These are phyloP conservation scores for Flueggea neowawraea DNA, from an alignment of 441 rosid species.

Conservation along the genomic window DNA sequence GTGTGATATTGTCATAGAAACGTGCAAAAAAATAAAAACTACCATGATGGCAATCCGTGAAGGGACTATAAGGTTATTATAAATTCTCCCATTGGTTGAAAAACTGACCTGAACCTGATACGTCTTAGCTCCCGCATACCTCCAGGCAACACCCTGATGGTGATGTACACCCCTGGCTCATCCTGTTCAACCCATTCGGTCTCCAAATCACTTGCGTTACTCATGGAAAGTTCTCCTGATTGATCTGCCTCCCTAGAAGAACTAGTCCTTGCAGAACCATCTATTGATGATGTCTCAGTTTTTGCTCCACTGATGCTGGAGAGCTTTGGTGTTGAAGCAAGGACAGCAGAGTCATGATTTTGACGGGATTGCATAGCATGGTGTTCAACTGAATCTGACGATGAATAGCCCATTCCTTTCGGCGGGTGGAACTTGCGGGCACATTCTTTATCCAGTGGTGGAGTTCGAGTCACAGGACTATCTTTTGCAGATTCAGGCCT, in stretches of 20 bases:
- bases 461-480: slow-evolving; percentile 91
- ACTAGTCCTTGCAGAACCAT: slow-evolving; percentile 64
- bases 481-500: slow-evolving; percentile 77
- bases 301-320: slow-evolving; percentile 67
- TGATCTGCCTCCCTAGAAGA: slow-evolving; percentile 70
- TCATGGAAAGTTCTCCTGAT: slow-evolving; percentile 75
- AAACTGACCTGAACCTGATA: slow-evolving; percentile 88
- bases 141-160: slow-evolving; percentile 74
- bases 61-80: background rate
- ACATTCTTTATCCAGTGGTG: slow-evolving; percentile 74
- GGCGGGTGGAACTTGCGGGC: slow-evolving; percentile 71
- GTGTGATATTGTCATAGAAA: background rate
- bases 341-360: slow-evolving; percentile 44
- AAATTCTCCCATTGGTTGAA: background rate
- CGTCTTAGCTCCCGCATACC: slow-evolving; percentile 89
- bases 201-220: slow-evolving; percentile 82
- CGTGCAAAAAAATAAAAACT: background rate
- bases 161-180: slow-evolving; percentile 91
- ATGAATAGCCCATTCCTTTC: slow-evolving; percentile 69
- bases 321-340: slow-evolving; percentile 66
- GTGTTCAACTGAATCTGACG: slow-evolving; percentile 88
- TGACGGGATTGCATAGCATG: slow-evolving; percentile 45
- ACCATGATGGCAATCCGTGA: background rate
- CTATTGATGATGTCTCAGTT: slow-evolving; percentile 77
- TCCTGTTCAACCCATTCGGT: slow-evolving; percentile 98